Percentiles rank a stretch among this genome's conserved stretches.
These are phyloP conservation scores for Tolypocladium guangdongense DNA, from an alignment of 2,329 filamentous ascomycete species.

Conservation along the genomic window DNA sequence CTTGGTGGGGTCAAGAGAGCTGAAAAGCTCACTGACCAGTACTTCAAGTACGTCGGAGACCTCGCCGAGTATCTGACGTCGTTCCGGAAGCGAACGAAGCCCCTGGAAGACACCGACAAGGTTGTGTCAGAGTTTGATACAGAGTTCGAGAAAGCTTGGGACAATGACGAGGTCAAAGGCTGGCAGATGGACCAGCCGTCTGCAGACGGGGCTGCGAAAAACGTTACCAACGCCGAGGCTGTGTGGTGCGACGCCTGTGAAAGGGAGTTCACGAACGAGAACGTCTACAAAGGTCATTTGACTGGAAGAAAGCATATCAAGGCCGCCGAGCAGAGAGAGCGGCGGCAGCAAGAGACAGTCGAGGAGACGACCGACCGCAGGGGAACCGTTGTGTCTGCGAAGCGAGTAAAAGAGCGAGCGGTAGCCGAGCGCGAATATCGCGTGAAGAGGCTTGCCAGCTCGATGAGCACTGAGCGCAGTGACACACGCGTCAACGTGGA, in stretches of 20 bases:
- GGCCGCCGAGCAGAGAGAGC: conserved; percentile 56
- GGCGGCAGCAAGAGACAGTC: conserved; percentile 29
- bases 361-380: conserved; percentile 15
- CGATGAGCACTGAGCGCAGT: conserved; percentile 77
- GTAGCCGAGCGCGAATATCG: conserved; percentile 83
- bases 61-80: conserved; percentile 75
- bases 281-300: conserved; percentile 84
- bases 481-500: conserved; percentile 93
- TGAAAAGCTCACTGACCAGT: conserved; percentile 85
- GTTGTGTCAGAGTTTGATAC: conserved; percentile 65
- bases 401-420: conserved; percentile 71
- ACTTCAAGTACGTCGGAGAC: conserved; percentile 79
- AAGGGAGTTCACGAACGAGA: conserved; percentile 91
- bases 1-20: conserved; percentile 62
- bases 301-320: conserved; percentile 88
- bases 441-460: conserved; percentile 65
- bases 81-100: conserved; percentile 76
- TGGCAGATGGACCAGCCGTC: conserved; percentile 54
- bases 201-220: conserved; percentile 16
- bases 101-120: conserved; percentile 75
- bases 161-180: conserved; percentile 64
- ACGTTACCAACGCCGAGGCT: conserved; percentile 42
- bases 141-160: conserved; percentile 79
- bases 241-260: conserved; percentile 88
- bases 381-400: conserved; percentile 24